These are phyloP conservation scores for Ceratorhiza oryzae-sativae DNA, from an alignment of 1,284 basidiomycete species.

Conservation along the genomic window DNA sequence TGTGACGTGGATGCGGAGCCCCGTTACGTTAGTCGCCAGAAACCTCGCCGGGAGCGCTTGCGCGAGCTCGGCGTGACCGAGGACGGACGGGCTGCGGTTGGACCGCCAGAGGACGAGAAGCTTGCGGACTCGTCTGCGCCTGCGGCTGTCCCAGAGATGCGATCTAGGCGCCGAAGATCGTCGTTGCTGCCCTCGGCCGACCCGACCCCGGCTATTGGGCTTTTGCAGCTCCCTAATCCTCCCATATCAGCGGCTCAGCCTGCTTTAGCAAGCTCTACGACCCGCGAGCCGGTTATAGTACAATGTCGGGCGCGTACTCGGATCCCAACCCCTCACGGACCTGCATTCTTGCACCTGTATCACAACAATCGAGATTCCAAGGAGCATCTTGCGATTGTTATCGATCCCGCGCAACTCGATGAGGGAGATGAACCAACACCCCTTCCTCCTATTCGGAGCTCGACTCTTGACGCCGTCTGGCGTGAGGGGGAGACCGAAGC, in stretches of 20 bases:
- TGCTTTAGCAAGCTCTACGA: conserved; percentile 32
- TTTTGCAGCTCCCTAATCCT: conserved; percentile 25
- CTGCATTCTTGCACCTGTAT: conserved; percentile 93
- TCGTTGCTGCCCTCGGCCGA: conserved; percentile 23
- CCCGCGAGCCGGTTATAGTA: conserved; percentile 60
- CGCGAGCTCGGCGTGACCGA: conserved; percentile 45
- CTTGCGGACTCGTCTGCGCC: background rate
- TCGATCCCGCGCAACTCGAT: conserved; percentile 83
- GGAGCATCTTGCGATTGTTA: conserved; percentile 97
- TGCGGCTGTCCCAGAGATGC: conserved; percentile 6
- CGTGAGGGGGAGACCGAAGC: conserved; percentile 86
- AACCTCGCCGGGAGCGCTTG: conserved; percentile 66
- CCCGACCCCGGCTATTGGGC: conserved; percentile 18
- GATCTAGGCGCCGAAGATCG: conserved; percentile 19
- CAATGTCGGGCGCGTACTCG: conserved; percentile 97
- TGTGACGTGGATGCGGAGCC: conserved; percentile 35
- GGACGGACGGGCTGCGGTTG: conserved; percentile 31
- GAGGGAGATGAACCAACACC: conserved; percentile 55
- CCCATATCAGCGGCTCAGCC: conserved; percentile 9
- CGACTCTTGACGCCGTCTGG: conserved; percentile 87
- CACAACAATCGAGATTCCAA: conserved; percentile 90
- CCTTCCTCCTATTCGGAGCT: conserved; percentile 72
- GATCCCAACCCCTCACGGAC: conserved; percentile 95
- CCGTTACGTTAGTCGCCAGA: conserved; percentile 72
- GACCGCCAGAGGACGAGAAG: conserved; percentile 1